A percentile compares a stretch with the other conserved stretches of the same genome.
Evolutionary conservation across 257 asterid genomes (phyloP).

Genomic region (Cordia subcordata): DNA sequence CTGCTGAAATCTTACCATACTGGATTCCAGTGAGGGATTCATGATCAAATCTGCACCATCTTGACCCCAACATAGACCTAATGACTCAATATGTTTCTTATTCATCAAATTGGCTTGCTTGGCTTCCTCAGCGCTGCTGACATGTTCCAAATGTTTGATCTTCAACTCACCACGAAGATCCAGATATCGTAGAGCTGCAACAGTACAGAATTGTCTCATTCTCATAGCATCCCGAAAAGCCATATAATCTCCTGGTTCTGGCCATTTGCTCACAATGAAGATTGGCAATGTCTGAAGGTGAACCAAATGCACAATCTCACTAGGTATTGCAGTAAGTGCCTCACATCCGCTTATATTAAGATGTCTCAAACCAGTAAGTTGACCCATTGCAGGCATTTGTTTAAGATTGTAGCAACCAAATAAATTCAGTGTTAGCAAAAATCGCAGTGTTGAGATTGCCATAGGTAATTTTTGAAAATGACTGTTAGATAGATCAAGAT

Average conservation of each 20-base stretch:
- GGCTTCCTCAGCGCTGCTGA: slow-evolving; percentile 21
- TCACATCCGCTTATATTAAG: slow-evolving; percentile 19
- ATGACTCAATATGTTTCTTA: slow-evolving; percentile 14
- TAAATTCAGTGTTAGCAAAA: slow-evolving; percentile 20
- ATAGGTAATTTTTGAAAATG: slow-evolving; percentile 7
- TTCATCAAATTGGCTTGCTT: slow-evolving; percentile 12
- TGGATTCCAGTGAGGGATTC: slow-evolving; percentile 1
- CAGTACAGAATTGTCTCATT: background rate
- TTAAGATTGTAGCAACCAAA: slow-evolving; percentile 13
- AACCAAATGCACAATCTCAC: slow-evolving; percentile 18
- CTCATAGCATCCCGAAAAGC: too few relatives aligned
- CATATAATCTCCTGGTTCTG: too few relatives aligned
- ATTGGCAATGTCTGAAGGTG: slow-evolving; percentile 28
- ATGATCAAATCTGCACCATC: background rate
- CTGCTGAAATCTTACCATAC: slow-evolving; percentile 4
- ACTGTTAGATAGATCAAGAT: slow-evolving; percentile 22
- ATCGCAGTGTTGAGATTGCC: slow-evolving; percentile 9
- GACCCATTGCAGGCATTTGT: slow-evolving; percentile 21
- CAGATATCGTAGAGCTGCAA: slow-evolving; percentile 16
- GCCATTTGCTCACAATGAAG: slow-evolving; percentile 22
- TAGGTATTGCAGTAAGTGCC: slow-evolving; percentile 18
- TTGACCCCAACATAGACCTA: slow-evolving; percentile 21
- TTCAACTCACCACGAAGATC: slow-evolving; percentile 21
- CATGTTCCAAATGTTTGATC: slow-evolving; percentile 22
- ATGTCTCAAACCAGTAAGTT: slow-evolving; percentile 21